Conservation (phyloP, 108 stramenopile species). For the Aurantiochytrium sp. region DNA sequence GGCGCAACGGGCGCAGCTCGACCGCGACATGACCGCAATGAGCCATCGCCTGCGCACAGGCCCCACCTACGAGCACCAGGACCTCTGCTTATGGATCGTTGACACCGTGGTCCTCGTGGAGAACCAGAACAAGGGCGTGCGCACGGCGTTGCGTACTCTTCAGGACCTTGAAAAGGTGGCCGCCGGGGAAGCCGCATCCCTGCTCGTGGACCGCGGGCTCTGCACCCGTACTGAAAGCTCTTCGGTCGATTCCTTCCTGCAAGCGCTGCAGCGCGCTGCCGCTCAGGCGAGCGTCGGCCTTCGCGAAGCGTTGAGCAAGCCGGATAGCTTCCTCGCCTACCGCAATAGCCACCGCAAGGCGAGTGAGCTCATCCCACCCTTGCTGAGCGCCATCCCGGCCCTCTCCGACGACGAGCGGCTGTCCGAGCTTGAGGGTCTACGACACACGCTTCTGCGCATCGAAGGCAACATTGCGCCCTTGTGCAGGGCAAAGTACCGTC, state of each 20-base stretch:
- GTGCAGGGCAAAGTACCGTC: neutral
- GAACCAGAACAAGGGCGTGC: neutral
- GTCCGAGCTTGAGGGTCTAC: neutral
- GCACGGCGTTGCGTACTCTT: neutral
- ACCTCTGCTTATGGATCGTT: neutral
- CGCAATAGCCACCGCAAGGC: neutral
- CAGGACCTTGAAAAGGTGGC: neutral
- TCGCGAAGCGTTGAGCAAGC: neutral
- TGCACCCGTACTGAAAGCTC: neutral
- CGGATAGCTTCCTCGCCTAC: neutral
- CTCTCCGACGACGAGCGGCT: neutral
- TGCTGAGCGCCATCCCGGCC: neutral
- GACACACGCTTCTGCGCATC: neutral
- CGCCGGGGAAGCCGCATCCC: neutral
- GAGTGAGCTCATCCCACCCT: neutral
- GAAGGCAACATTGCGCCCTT: constrained; percentile 10
- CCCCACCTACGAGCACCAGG: neutral
- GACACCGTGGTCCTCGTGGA: neutral
- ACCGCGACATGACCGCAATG: neutral
- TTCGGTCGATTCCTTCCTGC: neutral
- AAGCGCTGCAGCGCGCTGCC: neutral
- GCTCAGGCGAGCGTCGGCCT: neutral
- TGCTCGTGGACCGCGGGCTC: neutral
- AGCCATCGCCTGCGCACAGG: neutral
- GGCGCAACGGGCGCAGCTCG: neutral